Evolutionary conservation across 2,329 filamentous ascomycete genomes (phyloP).

Genomic region (Acrocalymma vagum): DNA sequence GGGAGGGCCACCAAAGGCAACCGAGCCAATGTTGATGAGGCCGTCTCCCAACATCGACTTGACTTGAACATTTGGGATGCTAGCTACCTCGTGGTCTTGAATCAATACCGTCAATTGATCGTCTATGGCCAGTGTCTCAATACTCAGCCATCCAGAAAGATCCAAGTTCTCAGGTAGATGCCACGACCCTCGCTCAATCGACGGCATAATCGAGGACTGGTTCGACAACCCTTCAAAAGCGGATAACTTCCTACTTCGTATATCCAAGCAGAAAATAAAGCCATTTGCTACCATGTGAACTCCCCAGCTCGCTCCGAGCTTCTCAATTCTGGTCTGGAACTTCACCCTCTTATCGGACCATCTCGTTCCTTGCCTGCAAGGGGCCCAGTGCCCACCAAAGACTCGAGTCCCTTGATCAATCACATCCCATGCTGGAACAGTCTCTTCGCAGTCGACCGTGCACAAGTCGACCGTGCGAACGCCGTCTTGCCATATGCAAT

Average conservation of each 20-base stretch:
- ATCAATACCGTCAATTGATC: slow-evolving; percentile 3
- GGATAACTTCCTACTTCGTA: slow-evolving; percentile 1
- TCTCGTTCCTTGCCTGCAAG: slow-evolving; percentile 13
- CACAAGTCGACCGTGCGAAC: slow-evolving; percentile 16
- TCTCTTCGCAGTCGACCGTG: slow-evolving; percentile 9
- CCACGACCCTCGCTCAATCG: slow-evolving; percentile 12
- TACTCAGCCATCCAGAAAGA: slow-evolving; percentile 4
- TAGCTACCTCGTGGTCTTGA: slow-evolving; percentile 5
- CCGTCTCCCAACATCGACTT: slow-evolving; percentile 12
- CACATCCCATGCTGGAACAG: slow-evolving; percentile 14
- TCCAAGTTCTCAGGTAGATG: slow-evolving; percentile 2
- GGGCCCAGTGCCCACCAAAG: slow-evolving; percentile 16
- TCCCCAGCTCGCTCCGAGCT: slow-evolving; percentile 14
- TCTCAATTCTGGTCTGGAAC: slow-evolving; percentile 10
- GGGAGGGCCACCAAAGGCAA: slow-evolving; percentile 17
- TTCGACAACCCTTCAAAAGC: slow-evolving; percentile 13
- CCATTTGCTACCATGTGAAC: slow-evolving; percentile 20
- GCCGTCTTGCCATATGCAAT: slow-evolving; percentile 13
- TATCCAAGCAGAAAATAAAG: slow-evolving; percentile 17
- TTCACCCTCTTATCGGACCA: slow-evolving; percentile 10
- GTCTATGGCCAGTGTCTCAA: slow-evolving; percentile 5
- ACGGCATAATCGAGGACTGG: slow-evolving; percentile 13
- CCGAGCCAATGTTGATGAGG: slow-evolving; percentile 13
- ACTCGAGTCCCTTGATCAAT: slow-evolving; percentile 9
- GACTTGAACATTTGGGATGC: slow-evolving; percentile 5